phyloP scores from a whole-genome alignment of 2,329 filamentous ascomycete species.

The Tolypocladium ophioglossoides region DNA sequence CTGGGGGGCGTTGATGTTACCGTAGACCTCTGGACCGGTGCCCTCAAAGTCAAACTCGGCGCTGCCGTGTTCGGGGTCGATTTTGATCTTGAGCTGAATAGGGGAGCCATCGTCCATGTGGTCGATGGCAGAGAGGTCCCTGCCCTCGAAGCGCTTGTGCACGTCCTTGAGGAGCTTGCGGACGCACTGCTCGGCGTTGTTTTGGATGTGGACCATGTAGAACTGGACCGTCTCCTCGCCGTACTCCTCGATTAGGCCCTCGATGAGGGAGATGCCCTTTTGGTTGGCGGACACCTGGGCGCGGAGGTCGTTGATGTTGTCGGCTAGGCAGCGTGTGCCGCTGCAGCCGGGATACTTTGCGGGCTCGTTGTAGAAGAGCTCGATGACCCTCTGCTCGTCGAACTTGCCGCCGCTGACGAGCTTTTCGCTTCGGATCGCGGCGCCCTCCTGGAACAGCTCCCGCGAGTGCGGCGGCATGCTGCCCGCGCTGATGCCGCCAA shows the following conservation, averaged over 20 bases:
- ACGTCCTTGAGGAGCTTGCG: conserved; percentile 31
- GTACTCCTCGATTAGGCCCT: conserved; percentile 61
- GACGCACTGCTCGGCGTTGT: conserved; percentile 48
- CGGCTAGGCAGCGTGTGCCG: conserved; percentile 67
- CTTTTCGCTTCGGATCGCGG: conserved; percentile 55
- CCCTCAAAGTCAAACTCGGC: conserved; percentile 50
- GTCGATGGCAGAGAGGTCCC: conserved; percentile 20
- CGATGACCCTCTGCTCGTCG: conserved; percentile 64
- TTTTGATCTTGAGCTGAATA: conserved; percentile 64
- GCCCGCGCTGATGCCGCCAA: conserved; percentile 72
- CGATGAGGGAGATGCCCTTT: conserved; percentile 70
- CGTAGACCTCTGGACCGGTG: conserved; percentile 19
- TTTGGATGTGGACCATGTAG: conserved; percentile 31
- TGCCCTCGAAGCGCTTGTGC: conserved; percentile 6
- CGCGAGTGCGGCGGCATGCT: conserved; percentile 72
- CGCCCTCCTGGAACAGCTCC: conserved; percentile 54
- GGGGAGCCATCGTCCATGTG: conserved; percentile 84
- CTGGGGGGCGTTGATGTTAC: conserved; percentile 22
- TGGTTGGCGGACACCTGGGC: conserved; percentile 82
- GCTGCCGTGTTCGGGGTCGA: conserved; percentile 57
- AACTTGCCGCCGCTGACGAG: conserved; percentile 69
- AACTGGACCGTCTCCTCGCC: conserved; percentile 61
- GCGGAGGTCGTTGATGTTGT: conserved; percentile 81
- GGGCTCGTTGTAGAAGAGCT: conserved; percentile 63
- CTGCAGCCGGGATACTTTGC: conserved; percentile 66